Evolutionary conservation across 176 grass and related monocot species (phyloP), one percentile per base, ranked within the genome.

Genomic region (Carex parvula): DNA sequence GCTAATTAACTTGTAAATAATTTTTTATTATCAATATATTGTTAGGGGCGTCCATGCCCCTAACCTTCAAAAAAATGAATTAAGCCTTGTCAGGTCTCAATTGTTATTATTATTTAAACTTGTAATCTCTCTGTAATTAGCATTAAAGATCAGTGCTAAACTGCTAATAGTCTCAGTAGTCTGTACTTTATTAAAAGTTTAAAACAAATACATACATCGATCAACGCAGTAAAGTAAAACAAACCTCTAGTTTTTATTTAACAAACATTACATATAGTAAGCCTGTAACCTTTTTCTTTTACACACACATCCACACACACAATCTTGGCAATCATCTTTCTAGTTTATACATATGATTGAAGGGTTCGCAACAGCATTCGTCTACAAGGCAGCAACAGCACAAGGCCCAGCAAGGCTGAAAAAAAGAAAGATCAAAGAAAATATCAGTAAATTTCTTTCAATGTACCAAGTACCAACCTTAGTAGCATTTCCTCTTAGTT

Each of bases 341-440:
- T 82, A 92, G 64, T 55, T 68, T 48, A 88, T 26, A 73, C 90
- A 94, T 33, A 94, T 85, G 22, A 94, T 29, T 15, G 92, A 92
- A 0, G 92, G 92, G 79, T 94, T 94, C 92, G 37, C 92, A 94
- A 79, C 92, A 94, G 85, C 92, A 94, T 88, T 94, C 92, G 56
- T 94, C 92, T 74, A 94, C 60, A 41, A 94, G 15, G 86, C 81
- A 94, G 84, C 90, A 90, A 67, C 92, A 94, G 65, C 92, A 94
- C 0, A 94, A 84, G 61, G 92, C 92, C n/a, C 92, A 44, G 93
- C 90, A 60, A 94, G 79, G 33, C 92, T 94, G 84, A 24, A 71
- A 87, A 39, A 67, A 53, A 17, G 1, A 59, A 35, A 22, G 46
- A 60, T 32, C 12, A 6, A 16, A 77, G 8, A 58, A 37, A 70